Evolutionary conservation across 2,329 filamentous ascomycete species (phyloP).

Genomic region (Volutella citrinella): DNA sequence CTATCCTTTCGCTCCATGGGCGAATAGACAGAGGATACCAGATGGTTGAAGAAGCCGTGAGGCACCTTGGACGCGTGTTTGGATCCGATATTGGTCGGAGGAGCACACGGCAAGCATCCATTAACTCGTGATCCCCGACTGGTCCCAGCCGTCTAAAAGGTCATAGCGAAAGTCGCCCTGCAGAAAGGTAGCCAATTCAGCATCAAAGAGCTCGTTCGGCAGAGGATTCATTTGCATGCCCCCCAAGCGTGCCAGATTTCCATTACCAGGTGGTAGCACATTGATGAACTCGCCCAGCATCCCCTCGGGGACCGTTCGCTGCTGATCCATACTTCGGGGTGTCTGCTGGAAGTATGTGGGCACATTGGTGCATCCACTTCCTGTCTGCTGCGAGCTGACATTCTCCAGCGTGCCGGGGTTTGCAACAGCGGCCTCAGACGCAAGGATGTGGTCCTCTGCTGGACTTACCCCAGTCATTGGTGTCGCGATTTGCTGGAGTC

Average conservation of each 20-base stretch:
- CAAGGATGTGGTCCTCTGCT: conserved; percentile 1
- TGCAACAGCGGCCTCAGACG: no score
- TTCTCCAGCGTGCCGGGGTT: no score
- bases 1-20: conserved; percentile 24
- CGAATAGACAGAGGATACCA: conserved; percentile 19
- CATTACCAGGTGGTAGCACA: conserved; percentile 6
- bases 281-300: conserved; percentile 14
- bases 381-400: no score
- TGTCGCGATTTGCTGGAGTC: conserved; percentile 17
- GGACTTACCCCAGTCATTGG: conserved; percentile 10
- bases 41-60: conserved; percentile 21
- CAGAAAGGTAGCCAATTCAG: conserved; percentile 12
- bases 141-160: conserved; percentile 6
- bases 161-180: conserved; percentile 12
- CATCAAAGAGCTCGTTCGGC: conserved; percentile 9
- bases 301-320: conserved; percentile 3
- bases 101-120: no score
- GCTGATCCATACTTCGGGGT: conserved; percentile 1
- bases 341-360: not conserved
- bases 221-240: conserved; percentile 7
- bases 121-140: conserved; percentile 1
- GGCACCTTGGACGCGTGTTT: conserved; percentile 18
- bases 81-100: no score
- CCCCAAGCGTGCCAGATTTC: conserved; percentile 3
- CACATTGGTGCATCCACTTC: no score